Percentiles rank a stretch among this genome's conserved stretches.
Conservation (phyloP, 164 flowering plant genomes). For the Annona cherimola region DNA sequence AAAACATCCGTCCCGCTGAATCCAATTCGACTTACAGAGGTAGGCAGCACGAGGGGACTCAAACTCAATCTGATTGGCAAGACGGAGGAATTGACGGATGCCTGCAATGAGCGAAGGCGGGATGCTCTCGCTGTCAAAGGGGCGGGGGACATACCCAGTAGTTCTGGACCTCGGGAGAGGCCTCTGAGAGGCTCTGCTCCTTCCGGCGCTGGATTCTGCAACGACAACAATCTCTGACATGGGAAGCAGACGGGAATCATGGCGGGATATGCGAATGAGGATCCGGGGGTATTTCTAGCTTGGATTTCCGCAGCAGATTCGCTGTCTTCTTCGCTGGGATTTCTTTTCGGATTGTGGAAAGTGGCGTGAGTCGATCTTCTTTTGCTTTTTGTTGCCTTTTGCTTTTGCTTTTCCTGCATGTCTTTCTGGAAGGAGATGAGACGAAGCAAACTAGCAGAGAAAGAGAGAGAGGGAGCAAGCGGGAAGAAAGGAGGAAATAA, state of each 20-base stretch:
- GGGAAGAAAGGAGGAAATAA: background rate
- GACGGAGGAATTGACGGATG: conserved; percentile 69
- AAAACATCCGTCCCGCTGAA: background rate
- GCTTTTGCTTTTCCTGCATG: background rate
- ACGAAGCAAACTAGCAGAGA: background rate
- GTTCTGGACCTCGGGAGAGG: conserved; percentile 8
- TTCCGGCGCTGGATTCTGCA: conserved; percentile 36
- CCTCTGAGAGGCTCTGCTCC: background rate
- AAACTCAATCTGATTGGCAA: conserved; percentile 68
- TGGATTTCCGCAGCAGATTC: background rate
- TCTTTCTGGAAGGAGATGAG: background rate
- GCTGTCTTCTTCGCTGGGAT: background rate
- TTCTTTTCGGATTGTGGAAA: background rate
- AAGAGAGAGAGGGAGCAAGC: background rate
- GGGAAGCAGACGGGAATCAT: background rate
- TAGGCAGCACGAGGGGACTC: conserved; percentile 79
- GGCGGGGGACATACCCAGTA: conserved; percentile 33
- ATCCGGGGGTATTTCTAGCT: conserved; percentile 5
- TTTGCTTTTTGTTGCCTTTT: conserved; percentile 8
- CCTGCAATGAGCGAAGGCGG: conserved; percentile 57
- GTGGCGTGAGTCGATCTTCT: background rate
- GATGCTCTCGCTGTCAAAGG: conserved; percentile 80
- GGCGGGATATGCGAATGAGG: background rate
- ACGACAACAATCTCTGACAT: conserved; percentile 35
- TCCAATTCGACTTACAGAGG: conserved; percentile 46